Conservation (phyloP, 2,329 filamentous ascomycete species). For the Exophiala sp. region DNA sequence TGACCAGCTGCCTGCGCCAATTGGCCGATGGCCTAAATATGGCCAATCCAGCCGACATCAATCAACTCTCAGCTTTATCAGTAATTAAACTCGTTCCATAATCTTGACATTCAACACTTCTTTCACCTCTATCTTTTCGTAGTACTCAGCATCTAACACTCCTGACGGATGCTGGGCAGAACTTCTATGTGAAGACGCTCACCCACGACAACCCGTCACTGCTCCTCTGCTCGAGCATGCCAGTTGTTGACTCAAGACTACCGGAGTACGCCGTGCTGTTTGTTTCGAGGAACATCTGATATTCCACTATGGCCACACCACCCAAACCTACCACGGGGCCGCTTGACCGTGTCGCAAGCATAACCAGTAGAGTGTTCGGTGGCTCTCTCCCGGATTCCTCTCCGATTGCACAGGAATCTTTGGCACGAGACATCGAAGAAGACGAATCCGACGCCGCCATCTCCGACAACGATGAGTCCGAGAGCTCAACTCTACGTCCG, state of each 20-base stretch:
- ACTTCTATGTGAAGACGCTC: not conserved
- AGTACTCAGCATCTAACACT: too few relatives aligned
- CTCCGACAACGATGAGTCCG: constrained; percentile 33
- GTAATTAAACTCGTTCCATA: too few relatives aligned
- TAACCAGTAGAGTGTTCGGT: constrained; percentile 25
- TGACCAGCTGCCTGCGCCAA: too few relatives aligned
- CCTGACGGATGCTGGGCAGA: not conserved
- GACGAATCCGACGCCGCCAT: constrained; percentile 47
- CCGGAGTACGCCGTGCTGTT: constrained; percentile 1
- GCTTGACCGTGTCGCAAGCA: constrained; percentile 23
- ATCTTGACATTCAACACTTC: too few relatives aligned
- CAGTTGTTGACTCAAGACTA: not conserved
- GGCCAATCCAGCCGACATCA: constrained; percentile 3
- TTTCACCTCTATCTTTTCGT: too few relatives aligned
- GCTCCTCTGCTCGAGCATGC: constrained; percentile 11
- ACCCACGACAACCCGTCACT: not conserved
- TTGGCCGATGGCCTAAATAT: not conserved
- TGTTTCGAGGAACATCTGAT: not conserved
- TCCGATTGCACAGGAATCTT: constrained; percentile 60
- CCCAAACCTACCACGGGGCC: constrained; percentile 9
- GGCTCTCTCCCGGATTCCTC: constrained; percentile 53
- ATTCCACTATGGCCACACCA: constrained; percentile 15
- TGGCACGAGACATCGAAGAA: constrained; percentile 61
- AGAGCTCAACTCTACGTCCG: constrained; percentile 40
- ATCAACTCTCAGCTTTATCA: constrained; percentile 1